These are phyloP conservation scores for Steccherinum ochraceum DNA, from an alignment of 768 basidiomycete genomes.

Conservation along the genomic window DNA sequence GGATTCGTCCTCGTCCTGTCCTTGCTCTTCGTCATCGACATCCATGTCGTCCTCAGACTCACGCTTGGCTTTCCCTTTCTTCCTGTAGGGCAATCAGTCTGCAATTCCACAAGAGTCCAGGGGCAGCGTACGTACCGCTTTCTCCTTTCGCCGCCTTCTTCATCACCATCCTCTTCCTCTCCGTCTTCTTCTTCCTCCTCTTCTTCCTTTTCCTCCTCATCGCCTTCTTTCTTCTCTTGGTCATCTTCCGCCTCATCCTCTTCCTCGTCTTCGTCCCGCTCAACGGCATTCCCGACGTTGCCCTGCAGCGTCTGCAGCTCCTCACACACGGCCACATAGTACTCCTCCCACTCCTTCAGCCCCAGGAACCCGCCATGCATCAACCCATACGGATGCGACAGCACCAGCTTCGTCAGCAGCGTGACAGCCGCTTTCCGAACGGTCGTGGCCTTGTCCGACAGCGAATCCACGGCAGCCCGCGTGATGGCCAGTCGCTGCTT, in stretches of 20 bases:
- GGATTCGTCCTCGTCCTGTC: constrained; percentile 31
- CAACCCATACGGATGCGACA: constrained; percentile 84
- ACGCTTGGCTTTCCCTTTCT: constrained; percentile 15
- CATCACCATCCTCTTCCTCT: constrained; percentile 21
- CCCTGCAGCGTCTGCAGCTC: constrained; percentile 71
- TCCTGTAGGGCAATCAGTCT: too few relatives aligned
- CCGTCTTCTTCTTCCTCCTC: constrained; percentile 21
- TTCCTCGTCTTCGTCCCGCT: constrained; percentile 25
- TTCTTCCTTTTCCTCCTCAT: constrained; percentile 23
- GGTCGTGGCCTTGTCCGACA: constrained; percentile 85
- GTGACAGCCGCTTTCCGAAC: constrained; percentile 84
- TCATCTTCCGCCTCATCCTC: constrained; percentile 18
- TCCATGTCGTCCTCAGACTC: constrained; percentile 32
- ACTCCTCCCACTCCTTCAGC: constrained; percentile 62
- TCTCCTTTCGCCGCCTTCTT: constrained; percentile 12
- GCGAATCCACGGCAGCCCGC: constrained; percentile 64
- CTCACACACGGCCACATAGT: constrained; percentile 55
- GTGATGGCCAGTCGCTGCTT: constrained; percentile 78
- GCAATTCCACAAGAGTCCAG: too few relatives aligned
- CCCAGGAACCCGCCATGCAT: constrained; percentile 81
- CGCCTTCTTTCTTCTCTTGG: constrained; percentile 21
- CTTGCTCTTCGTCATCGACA: constrained; percentile 31
- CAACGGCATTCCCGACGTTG: constrained; percentile 56
- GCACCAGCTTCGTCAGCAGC: constrained; percentile 65
- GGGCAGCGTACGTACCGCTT: not conserved